phyloP scores from a whole-genome alignment of 352 stramenopile genomes.

The Phytophthora hibernalis region DNA sequence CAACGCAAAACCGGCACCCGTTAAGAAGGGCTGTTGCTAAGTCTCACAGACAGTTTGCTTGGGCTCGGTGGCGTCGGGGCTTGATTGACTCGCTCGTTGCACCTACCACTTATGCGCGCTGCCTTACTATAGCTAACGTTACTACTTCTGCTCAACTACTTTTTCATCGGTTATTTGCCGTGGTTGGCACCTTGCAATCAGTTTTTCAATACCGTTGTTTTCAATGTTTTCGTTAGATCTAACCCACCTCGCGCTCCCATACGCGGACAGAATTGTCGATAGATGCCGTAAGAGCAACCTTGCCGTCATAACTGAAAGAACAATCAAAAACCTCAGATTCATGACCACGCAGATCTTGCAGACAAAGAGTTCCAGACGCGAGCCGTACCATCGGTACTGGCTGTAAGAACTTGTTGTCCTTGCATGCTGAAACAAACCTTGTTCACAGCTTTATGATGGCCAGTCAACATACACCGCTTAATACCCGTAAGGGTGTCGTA shows the following conservation, averaged over 20 bases:
- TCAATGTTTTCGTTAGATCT: slow-evolving; percentile 1
- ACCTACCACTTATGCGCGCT: slow-evolving; percentile 33
- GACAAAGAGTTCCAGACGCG: slow-evolving; percentile 78
- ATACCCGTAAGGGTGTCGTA: slow-evolving; percentile 81
- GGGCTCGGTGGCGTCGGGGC: slow-evolving; percentile 24
- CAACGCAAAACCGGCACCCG: slow-evolving; percentile 69
- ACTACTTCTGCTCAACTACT: slow-evolving; percentile 43
- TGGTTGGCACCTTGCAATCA: background rate
- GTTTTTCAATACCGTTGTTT: background rate
- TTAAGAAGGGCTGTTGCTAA: slow-evolving; percentile 91
- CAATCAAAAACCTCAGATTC: slow-evolving; percentile 73
- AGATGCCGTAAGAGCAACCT: slow-evolving; percentile 50
- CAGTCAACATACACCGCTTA: slow-evolving; percentile 45
- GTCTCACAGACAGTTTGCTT: slow-evolving; percentile 36
- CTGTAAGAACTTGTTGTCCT: slow-evolving; percentile 63
- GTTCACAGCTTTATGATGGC: slow-evolving; percentile 57
- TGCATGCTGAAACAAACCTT: slow-evolving; percentile 75
- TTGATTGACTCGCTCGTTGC: slow-evolving; percentile 22
- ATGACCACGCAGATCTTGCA: slow-evolving; percentile 65
- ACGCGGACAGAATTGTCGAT: slow-evolving; percentile 80
- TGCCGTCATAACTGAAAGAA: slow-evolving; percentile 72
- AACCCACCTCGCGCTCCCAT: slow-evolving; percentile 41
- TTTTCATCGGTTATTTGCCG: slow-evolving; percentile 24
- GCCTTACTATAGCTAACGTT: slow-evolving; percentile 45
- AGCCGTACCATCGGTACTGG: slow-evolving; percentile 60